Evolutionary conservation across 768 basidiomycete species (phyloP), one percentile per base, ranked within the genome.

Genomic region (Rhodocollybia butyracea): DNA sequence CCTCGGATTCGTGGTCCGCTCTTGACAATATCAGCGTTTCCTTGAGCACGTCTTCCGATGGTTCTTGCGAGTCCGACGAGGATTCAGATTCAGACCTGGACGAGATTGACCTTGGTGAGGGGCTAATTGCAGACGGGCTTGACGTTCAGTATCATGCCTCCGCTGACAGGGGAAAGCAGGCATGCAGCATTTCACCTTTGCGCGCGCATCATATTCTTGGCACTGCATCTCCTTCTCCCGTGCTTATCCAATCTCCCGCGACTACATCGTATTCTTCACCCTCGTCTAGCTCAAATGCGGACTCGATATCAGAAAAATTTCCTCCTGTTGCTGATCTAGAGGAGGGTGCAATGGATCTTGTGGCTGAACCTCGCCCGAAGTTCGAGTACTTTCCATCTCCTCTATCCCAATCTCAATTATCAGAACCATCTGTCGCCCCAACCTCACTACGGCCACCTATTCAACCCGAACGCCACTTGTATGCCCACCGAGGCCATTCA

Each of bases 401-500:
- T 15, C 65, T 76, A 50, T 75, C 73, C 8, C 41, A 32, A 54
- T 42, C 30, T 43, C n/a, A n/a, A n/a, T n/a, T n/a, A n/a, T n/a
- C n/a, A n/a, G 34, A 26, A 26, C 55, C 57, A 15, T 38, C 42
- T 47, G 47, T 12, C 46, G 48, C 30, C 56, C 56, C 41, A 64
- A 40, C 32, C 51, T 68, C 59, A 63, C 11, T 26, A 29, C 43
- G 19, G 30, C 19, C 43, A 12, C 12, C 11, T 22, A 19, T 34
- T 26, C 48, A 50, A 22, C 67, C 61, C 55, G 48, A 59, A 38
- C 76, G 78, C 26, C 78, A 78, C 58, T 63, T 68, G 30, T 82
- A 82, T 59, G 63, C 65, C 5, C 75, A 89, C 57, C 86, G 81
- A 62, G 87, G 87, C 2, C 76, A 83, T 59, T 88, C 86, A 12